Conservation (phyloP, 2,329 filamentous ascomycete genomes). For the Fusarium anthophilum region DNA sequence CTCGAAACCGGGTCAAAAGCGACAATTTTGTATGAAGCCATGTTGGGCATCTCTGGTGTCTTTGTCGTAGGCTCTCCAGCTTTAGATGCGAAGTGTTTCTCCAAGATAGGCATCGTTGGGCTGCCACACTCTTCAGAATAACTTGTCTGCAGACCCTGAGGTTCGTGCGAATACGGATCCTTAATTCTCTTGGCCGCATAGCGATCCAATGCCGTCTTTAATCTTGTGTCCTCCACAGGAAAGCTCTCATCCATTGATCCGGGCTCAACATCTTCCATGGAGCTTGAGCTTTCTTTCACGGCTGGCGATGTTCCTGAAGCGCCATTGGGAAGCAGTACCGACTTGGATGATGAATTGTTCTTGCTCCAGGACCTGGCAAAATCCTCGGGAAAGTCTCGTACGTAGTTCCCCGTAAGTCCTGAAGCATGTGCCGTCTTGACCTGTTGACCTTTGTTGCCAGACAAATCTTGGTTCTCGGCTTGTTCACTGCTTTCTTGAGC, state of each 20-base stretch:
- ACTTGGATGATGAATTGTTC: slow-evolving; percentile 39
- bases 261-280: slow-evolving; percentile 42
- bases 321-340: slow-evolving; percentile 39
- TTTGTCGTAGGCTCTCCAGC: neutral
- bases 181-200: slow-evolving; percentile 15
- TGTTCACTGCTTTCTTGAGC: slow-evolving; percentile 35
- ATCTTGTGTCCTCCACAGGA: slow-evolving; percentile 39
- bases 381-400: slow-evolving; percentile 63
- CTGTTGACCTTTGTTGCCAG: slow-evolving; percentile 1
- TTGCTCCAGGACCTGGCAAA: slow-evolving; percentile 55
- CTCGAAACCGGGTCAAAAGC: slow-evolving; percentile 71
- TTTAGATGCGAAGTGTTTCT: slow-evolving; percentile 44
- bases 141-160: slow-evolving; percentile 59
- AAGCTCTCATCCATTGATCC: slow-evolving; percentile 56
- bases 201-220: slow-evolving; percentile 47
- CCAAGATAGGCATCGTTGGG: slow-evolving; percentile 48
- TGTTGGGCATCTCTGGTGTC: neutral
- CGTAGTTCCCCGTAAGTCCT: slow-evolving; percentile 58
- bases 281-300: neutral
- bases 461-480: slow-evolving; percentile 16
- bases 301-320: neutral
- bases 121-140: slow-evolving; percentile 55
- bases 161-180: slow-evolving; percentile 55
- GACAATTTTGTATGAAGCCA: slow-evolving; percentile 67
- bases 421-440: neutral